These are phyloP conservation scores for Microdochium bolleyi DNA, from an alignment of 2,329 filamentous ascomycete genomes.

Conservation along the genomic window DNA sequence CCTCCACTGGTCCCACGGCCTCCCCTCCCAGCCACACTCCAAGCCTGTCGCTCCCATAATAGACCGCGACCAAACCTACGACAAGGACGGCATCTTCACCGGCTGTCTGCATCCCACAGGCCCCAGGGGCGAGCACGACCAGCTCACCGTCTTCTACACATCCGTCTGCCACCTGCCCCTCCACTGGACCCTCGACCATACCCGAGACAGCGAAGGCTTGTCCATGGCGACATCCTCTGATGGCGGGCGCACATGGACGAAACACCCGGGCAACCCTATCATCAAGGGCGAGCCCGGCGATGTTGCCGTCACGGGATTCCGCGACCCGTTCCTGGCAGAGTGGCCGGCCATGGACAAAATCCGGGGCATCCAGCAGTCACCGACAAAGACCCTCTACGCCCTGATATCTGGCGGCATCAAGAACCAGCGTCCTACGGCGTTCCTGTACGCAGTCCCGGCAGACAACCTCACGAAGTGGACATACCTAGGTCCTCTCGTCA, in stretches of 20 bases:
- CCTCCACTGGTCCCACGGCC: conserved; percentile 33
- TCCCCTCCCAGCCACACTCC: conserved; percentile 15
- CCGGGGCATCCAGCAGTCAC: conserved; percentile 5
- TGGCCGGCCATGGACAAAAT: conserved; percentile 19
- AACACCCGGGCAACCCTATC: conserved; percentile 20
- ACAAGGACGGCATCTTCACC: conserved; percentile 43
- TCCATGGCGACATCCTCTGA: conserved; percentile 29
- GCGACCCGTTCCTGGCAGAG: conserved; percentile 22
- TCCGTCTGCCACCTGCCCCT: conserved; percentile 24
- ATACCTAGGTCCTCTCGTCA: conserved; percentile 31
- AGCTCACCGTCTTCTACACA: conserved; percentile 24
- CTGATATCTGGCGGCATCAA: conserved; percentile 38
- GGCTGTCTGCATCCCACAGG: conserved; percentile 41
- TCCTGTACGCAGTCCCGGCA: conserved; percentile 34
- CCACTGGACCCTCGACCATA: conserved; percentile 28
- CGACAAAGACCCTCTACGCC: conserved; percentile 28
- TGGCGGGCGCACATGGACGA: conserved; percentile 23
- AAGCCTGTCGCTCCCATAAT: conserved; percentile 13
- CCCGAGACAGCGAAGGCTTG: conserved; percentile 30
- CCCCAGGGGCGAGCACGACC: conserved; percentile 27
- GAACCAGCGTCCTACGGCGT: conserved; percentile 31
- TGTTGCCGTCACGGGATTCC: conserved; percentile 20
- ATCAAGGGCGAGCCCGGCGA: conserved; percentile 17
- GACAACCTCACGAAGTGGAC: conserved; percentile 32
- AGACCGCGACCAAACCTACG: conserved; percentile 26